Conservation (phyloP, 768 basidiomycete genomes). For the Flagelloscypha sp. region DNA sequence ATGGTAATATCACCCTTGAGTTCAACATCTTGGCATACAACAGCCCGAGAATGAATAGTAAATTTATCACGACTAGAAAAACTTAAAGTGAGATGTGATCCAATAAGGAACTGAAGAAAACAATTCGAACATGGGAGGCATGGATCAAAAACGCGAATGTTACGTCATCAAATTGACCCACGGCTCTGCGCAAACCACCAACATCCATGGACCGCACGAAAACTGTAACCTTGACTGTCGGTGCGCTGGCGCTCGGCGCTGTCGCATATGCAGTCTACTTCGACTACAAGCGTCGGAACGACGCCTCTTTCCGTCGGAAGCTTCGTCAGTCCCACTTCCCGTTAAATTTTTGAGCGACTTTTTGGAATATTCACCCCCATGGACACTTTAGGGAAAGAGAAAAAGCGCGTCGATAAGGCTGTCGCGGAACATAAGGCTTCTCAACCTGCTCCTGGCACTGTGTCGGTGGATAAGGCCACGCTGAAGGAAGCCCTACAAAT, state of each 20-base stretch:
- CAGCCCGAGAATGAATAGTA: slow-evolving; percentile 82
- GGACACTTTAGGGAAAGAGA: slow-evolving; percentile 68
- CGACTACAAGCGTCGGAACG: slow-evolving; percentile 89
- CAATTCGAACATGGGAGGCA: no score
- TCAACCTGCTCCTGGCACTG: slow-evolving; percentile 20
- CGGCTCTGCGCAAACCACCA: no score
- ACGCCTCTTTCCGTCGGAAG: slow-evolving; percentile 78
- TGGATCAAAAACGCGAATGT: no score
- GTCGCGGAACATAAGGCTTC: slow-evolving; percentile 43
- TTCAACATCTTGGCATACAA: slow-evolving; percentile 91
- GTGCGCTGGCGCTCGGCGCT: slow-evolving; percentile 43
- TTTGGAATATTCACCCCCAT: slow-evolving; percentile 10
- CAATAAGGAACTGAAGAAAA: no score
- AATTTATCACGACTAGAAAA: slow-evolving; percentile 71
- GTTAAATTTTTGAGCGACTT: no score
- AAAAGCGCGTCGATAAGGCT: slow-evolving; percentile 77
- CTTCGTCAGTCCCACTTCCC: slow-evolving; percentile 51
- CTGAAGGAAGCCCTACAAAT: slow-evolving; percentile 56
- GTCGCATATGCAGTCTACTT: slow-evolving; percentile 88
- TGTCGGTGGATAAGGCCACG: slow-evolving; percentile 44
- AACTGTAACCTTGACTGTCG: slow-evolving; percentile 30
- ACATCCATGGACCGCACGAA: slow-evolving; percentile 28
- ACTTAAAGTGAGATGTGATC: neutral
- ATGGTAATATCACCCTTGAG: slow-evolving; percentile 93
- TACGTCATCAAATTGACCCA: no score